Percentiles rank a stretch among this genome's conserved stretches.
Evolutionary conservation across 177 flowering plant genomes (phyloP).

Genomic region (Vitis hybrid): DNA sequence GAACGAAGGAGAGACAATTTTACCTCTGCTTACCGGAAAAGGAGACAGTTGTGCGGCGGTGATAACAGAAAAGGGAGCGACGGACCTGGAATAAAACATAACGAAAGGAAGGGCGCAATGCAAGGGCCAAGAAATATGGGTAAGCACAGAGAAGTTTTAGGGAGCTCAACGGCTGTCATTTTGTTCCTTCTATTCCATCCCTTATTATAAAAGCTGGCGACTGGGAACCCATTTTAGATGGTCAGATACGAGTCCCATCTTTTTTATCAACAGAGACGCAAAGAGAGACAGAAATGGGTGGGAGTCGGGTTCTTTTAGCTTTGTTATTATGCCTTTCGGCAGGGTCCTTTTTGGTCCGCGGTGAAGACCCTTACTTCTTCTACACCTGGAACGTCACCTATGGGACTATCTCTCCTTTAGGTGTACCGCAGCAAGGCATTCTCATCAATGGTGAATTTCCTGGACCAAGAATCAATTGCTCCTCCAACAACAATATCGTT

Average conservation of each 20-base stretch:
- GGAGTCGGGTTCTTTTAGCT: conserved; percentile 5
- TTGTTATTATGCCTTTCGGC: conserved; percentile 24
- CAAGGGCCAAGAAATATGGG: conserved; percentile 3
- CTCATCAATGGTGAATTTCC: conserved; percentile 61
- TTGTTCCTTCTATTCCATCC: not conserved
- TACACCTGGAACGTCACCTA: conserved; percentile 53
- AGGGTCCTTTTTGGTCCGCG: conserved; percentile 9
- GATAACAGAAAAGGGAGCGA: not conserved
- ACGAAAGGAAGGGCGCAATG: conserved; percentile 12
- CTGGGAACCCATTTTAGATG: not conserved
- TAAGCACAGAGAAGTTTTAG: not conserved
- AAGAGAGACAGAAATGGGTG: conserved; percentile 3
- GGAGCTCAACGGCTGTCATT: conserved; percentile 3
- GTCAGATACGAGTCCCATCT: no score
- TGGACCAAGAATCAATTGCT: conserved; percentile 58
- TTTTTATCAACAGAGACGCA: no score
- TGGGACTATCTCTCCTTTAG: conserved; percentile 53
- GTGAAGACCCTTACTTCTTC: conserved; percentile 49
- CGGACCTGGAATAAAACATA: no score
- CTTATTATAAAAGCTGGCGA: no score
- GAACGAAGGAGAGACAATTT: not conserved
- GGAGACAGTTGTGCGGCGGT: not conserved
- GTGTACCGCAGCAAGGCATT: conserved; percentile 54
- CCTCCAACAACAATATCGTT: conserved; percentile 59
- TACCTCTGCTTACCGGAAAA: no score